Evolutionary conservation across 192 early-diverging fungal species (phyloP).

Genomic region (Linnemannia zychae): DNA sequence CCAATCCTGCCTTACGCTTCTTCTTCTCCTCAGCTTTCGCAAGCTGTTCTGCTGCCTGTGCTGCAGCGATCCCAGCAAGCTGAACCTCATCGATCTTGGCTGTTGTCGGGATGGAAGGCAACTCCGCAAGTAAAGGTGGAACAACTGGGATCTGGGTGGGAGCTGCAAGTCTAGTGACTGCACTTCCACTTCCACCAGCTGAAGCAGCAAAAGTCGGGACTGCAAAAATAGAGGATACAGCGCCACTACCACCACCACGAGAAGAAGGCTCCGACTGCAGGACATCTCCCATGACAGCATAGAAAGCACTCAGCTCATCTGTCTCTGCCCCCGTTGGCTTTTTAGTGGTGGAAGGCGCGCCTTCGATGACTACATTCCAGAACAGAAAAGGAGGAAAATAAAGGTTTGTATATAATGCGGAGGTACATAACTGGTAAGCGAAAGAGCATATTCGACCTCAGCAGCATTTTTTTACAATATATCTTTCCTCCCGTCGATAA

Average conservation of each 20-base stretch:
- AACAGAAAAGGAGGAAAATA: background rate
- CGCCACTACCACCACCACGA: background rate
- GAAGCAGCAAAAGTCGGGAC: slow-evolving; percentile 10
- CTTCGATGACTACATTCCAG: background rate
- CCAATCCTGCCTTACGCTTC: slow-evolving; percentile 39
- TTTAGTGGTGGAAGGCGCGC: background rate
- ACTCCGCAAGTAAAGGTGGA: background rate
- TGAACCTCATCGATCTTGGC: slow-evolving; percentile 43
- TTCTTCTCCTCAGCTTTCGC: slow-evolving; percentile 47
- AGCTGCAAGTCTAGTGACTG: too few relatives aligned
- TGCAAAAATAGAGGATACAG: slow-evolving; percentile 21
- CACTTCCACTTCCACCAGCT: too few relatives aligned
- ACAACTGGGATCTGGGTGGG: slow-evolving; percentile 7
- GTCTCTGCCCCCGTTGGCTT: slow-evolving; percentile 38
- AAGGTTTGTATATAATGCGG: background rate
- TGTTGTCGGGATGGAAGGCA: slow-evolving; percentile 41
- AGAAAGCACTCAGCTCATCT: slow-evolving; percentile 76
- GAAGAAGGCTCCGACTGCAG: slow-evolving; percentile 21
- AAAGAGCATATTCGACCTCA: background rate
- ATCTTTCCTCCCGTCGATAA: background rate
- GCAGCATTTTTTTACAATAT: background rate
- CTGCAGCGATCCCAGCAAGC: slow-evolving; percentile 49
- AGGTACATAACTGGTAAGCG: background rate
- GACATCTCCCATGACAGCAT: slow-evolving; percentile 65
- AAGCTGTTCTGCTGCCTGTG: slow-evolving; percentile 47